Conservation (phyloP, 306 rosid genomes). For the Pterocarpus macrocarpus region DNA sequence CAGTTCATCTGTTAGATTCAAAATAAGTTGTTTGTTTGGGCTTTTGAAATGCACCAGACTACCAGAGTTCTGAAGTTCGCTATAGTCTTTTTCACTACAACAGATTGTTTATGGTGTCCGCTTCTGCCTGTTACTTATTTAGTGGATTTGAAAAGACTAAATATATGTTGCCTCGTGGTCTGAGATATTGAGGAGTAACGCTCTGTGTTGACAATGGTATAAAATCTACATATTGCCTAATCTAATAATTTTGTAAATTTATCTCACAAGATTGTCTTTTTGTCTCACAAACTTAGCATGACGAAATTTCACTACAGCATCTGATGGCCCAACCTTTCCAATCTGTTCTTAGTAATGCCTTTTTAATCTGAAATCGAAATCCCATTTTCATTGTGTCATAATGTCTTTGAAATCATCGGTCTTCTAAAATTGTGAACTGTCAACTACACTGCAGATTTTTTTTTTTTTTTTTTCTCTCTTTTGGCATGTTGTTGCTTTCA, state of each 20-base stretch:
- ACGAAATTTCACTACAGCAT: conserved; percentile 2
- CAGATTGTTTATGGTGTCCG: neutral
- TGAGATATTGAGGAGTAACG: neutral
- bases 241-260: neutral
- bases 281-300: conserved; percentile 11
- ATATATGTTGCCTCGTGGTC: neutral
- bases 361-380: neutral
- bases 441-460: neutral
- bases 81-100: neutral
- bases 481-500: neutral
- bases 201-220: neutral
- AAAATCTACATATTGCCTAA: too few relatives aligned
- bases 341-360: neutral
- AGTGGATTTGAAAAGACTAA: neutral
- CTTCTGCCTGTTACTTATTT: conserved; percentile 1
- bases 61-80: conserved; percentile 5
- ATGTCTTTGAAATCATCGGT: conserved; percentile 22
- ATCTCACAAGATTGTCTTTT: neutral
- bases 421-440: conserved; percentile 14
- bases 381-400: neutral
- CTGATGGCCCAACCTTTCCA: neutral
- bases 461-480: neutral
- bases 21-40: conserved; percentile 1
- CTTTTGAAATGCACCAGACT: neutral
- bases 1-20: neutral